Percentiles rank a stretch among this genome's conserved stretches.
These are phyloP conservation scores for Lenwebbia sp. DNA, from an alignment of 345 rosid species.

Conservation along the genomic window DNA sequence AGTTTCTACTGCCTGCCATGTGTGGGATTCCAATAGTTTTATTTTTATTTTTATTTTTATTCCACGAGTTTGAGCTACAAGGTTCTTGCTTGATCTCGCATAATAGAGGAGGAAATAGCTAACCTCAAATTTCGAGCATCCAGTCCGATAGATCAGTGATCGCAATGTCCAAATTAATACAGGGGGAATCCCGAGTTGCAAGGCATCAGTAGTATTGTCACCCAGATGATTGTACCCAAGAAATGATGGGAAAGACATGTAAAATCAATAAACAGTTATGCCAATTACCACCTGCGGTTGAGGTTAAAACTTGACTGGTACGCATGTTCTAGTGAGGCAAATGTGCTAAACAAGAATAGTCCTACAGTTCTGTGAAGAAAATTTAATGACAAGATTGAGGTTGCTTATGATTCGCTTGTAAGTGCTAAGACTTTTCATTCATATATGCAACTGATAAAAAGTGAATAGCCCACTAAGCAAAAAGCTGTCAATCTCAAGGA, in stretches of 20 bases:
- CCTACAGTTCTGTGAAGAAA: neutral
- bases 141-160: neutral
- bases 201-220: neutral
- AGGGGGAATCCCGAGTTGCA: neutral
- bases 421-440: neutral
- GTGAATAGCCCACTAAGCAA: neutral
- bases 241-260: neutral
- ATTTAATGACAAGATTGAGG: neutral
- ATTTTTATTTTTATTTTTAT: too few relatives aligned
- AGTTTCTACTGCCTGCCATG: neutral
- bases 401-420: neutral
- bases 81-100: neutral
- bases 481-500: neutral
- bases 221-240: neutral
- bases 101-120: neutral
- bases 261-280: neutral
- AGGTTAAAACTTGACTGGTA: neutral
- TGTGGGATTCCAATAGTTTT: too few relatives aligned
- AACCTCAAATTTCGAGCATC: neutral
- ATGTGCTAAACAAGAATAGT: neutral
- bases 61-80: neutral
- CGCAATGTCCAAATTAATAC: neutral
- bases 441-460: neutral
- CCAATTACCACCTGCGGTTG: neutral
- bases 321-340: neutral